These are phyloP conservation scores for Flaveria trinervia DNA, from an alignment of 129 eudicot species.

Conservation along the genomic window DNA sequence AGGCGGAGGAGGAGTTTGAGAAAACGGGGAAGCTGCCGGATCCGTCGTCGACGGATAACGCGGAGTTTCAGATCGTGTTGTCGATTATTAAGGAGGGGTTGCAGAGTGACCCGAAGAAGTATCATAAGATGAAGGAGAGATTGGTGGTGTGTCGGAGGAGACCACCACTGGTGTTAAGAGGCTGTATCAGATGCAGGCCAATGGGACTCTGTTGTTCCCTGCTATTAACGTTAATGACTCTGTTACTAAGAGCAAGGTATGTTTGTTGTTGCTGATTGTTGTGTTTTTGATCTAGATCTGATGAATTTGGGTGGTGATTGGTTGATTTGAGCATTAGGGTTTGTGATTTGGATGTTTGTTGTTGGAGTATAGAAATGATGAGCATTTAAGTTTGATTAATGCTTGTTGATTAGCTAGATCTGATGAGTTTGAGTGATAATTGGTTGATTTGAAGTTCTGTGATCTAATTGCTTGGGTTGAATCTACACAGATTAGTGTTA, in stretches of 20 bases:
- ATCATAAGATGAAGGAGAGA: slow-evolving; percentile 80
- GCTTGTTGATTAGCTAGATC: background rate
- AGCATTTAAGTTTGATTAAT: background rate
- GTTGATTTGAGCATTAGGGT: background rate
- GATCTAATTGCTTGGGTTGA: background rate
- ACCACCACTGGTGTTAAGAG: slow-evolving; percentile 97
- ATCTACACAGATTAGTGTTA: background rate
- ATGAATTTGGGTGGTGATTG: background rate
- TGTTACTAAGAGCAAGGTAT: slow-evolving; percentile 97
- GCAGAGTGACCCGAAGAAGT: slow-evolving; percentile 57
- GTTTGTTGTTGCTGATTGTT: background rate
- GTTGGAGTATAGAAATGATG: background rate
- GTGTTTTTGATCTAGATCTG: slow-evolving; percentile 5
- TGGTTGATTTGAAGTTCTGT: background rate
- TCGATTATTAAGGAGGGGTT: slow-evolving; percentile 60
- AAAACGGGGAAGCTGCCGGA: slow-evolving; percentile 66
- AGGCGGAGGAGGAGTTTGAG: slow-evolving; percentile 74
- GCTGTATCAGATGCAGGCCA: slow-evolving; percentile 80
- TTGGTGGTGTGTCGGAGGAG: slow-evolving; percentile 88
- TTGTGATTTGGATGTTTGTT: background rate
- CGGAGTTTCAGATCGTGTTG: slow-evolving; percentile 76
- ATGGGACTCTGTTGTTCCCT: slow-evolving; percentile 72
- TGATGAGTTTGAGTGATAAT: background rate
- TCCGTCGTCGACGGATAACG: slow-evolving; percentile 61
- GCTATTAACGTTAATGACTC: slow-evolving; percentile 90